Evolutionary conservation across 2,329 filamentous ascomycete genomes (phyloP), one percentile per base, ranked within the genome.

Genomic region (Coniochaeta pulveracea): DNA sequence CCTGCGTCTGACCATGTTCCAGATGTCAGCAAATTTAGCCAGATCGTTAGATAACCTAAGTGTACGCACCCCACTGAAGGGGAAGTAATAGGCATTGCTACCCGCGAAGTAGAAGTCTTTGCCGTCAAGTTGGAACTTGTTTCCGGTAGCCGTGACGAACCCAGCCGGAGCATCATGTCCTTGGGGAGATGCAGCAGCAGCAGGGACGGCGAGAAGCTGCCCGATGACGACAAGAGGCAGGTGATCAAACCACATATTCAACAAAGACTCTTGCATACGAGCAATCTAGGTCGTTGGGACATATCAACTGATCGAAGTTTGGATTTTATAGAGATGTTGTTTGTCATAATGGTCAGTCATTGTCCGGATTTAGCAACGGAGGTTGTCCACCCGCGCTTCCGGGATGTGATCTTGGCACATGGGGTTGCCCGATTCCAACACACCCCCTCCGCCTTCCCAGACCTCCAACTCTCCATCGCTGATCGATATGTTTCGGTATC

Each of bases 21-120:
- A n/a, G n/a, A n/a, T n/a, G n/a, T n/a, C n/a, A n/a, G n/a, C n/a
- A n/a, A n/a, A n/a, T n/a, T n/a, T n/a, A n/a, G n/a, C n/a, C n/a
- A n/a, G n/a, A n/a, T n/a, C n/a, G n/a, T n/a, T n/a, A n/a, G n/a
- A n/a, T n/a, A n/a, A n/a, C n/a, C n/a, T n/a, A n/a, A n/a, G n/a
- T n/a, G 6, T 5, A 46, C 58, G 4, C 35, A 69, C 66, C n/a
- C 65, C 60, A 34, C 57, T 62, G 47, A 72, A 72, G 0, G 68
- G 66, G 12, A 72, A 64, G 40, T 69, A 72, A 40, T 72, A 72
- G 8, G 67, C 69, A 46, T 73, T 74, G 40, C 59, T 66, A 1
- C 69, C 69, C 2, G 69, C 69, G 43, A 72, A 73, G 48, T 69
- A 63, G 43, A 72, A 72, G 39, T 66, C 59, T 38, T 68, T 55